Percentiles rank a stretch among this genome's conserved stretches.
Evolutionary conservation across 2,329 filamentous ascomycete species (phyloP).

Genomic region (Fusarium albidum): DNA sequence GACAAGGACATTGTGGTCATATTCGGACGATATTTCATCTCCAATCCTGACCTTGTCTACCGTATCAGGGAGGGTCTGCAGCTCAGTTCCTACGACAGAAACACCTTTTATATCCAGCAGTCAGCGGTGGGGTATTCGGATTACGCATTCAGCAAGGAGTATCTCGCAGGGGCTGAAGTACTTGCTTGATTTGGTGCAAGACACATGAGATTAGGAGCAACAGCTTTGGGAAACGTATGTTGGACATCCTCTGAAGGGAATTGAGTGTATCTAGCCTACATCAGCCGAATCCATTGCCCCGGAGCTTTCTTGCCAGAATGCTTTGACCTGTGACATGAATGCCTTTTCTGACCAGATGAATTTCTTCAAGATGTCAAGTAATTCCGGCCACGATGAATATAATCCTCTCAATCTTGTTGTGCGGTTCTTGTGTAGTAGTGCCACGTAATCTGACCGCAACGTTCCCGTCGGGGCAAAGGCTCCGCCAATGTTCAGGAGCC

Average conservation of each 20-base stretch:
- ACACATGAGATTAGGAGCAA: too few relatives aligned
- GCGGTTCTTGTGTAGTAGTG: slow-evolving; percentile 35
- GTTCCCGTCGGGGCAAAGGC: slow-evolving; percentile 45
- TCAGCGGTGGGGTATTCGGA: slow-evolving; percentile 38
- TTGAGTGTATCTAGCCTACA: too few relatives aligned
- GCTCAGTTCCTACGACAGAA: slow-evolving; percentile 37
- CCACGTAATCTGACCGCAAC: slow-evolving; percentile 41
- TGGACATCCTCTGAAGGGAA: too few relatives aligned
- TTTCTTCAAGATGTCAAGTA: slow-evolving; percentile 42
- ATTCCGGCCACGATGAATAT: slow-evolving; percentile 43
- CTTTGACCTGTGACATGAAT: slow-evolving; percentile 42
- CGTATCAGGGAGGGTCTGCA: slow-evolving; percentile 39
- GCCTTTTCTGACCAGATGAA: slow-evolving; percentile 53
- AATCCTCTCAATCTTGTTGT: slow-evolving; percentile 14
- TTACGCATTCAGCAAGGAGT: slow-evolving; percentile 39
- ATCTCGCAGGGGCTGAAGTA: background rate
- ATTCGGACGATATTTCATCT: slow-evolving; percentile 45
- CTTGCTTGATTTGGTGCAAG: too few relatives aligned
- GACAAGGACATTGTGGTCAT: slow-evolving; percentile 45
- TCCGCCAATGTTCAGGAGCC: slow-evolving; percentile 49
- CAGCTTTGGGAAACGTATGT: too few relatives aligned
- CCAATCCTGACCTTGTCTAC: slow-evolving; percentile 41
- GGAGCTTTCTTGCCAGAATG: slow-evolving; percentile 43
- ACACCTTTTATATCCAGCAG: slow-evolving; percentile 38
- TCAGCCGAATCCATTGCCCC: too few relatives aligned